A percentile compares a stretch with the other conserved stretches of the same genome.
Conservation (phyloP, 495 filamentous ascomycete genomes). For the Penicillium silybi region DNA sequence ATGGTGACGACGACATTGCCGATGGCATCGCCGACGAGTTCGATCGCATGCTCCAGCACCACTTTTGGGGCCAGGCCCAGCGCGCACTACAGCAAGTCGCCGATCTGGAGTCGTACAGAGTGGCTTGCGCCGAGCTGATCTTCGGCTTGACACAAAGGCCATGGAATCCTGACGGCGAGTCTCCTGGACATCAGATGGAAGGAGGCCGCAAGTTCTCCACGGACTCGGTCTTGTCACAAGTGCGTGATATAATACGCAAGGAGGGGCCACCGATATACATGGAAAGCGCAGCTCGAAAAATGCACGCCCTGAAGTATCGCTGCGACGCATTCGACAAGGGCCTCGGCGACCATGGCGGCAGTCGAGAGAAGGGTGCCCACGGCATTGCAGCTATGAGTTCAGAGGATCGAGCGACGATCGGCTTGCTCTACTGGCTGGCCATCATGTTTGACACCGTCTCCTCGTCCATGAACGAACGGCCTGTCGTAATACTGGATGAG, state of each 20-base stretch:
- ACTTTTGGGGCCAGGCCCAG: constrained; percentile 35
- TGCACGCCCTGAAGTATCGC: constrained; percentile 20
- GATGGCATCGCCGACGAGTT: constrained; percentile 9
- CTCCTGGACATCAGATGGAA: background rate
- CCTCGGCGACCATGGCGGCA: constrained; percentile 1
- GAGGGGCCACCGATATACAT: constrained; percentile 36
- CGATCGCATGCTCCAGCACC: constrained; percentile 28
- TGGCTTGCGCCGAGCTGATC: constrained; percentile 35
- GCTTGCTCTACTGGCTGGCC: constrained; percentile 38
- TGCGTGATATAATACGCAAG: constrained; percentile 25
- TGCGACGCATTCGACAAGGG: constrained; percentile 9
- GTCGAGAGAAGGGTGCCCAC: background rate
- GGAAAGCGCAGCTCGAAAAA: constrained; percentile 30
- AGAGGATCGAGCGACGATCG: constrained; percentile 33
- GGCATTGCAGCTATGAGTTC: constrained; percentile 2
- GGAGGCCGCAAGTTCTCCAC: background rate
- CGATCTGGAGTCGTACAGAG: constrained; percentile 34
- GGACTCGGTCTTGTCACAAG: background rate
- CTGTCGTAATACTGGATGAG: constrained; percentile 37
- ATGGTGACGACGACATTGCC: background rate
- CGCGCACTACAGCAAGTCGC: constrained; percentile 29
- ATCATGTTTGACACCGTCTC: constrained; percentile 44
- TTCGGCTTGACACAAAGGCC: constrained; percentile 33
- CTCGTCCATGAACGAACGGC: constrained; percentile 36
- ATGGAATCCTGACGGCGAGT: constrained; percentile 3